A percentile compares a stretch with the other conserved stretches of the same genome.
These are phyloP conservation scores for Fusarium continuum DNA, from an alignment of 2,329 filamentous ascomycete species.

Conservation along the genomic window DNA sequence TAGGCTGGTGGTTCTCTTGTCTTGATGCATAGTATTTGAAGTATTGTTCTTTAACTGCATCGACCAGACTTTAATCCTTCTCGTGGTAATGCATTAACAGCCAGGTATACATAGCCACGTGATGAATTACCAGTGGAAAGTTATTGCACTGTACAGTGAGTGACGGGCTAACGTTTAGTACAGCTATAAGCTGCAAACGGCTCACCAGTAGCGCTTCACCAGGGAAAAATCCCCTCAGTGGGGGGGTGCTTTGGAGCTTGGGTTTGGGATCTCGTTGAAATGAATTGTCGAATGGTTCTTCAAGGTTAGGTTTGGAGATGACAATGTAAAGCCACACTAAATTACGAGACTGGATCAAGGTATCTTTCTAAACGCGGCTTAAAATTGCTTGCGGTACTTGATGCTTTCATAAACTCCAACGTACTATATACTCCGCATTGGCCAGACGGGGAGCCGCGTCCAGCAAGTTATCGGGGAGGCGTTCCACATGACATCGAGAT, in stretches of 20 bases:
- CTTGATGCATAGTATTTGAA: neutral
- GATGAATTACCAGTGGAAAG: neutral
- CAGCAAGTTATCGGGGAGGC: neutral
- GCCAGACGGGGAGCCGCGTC: neutral
- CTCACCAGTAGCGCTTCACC: neutral
- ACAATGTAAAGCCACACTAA: neutral
- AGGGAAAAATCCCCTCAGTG: neutral
- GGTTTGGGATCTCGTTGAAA: neutral
- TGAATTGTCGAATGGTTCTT: neutral
- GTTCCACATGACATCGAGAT: conserved; percentile 5
- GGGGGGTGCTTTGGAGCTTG: neutral
- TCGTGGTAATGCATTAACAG: neutral
- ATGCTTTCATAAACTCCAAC: no score
- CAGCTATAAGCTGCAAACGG: neutral
- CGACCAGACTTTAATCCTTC: neutral
- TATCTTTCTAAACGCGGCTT: no score
- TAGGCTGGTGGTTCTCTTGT: neutral
- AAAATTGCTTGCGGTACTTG: neutral
- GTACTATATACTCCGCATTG: neutral
- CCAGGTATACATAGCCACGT: conserved; percentile 5
- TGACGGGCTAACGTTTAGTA: neutral
- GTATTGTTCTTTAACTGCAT: neutral
- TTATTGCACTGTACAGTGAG: neutral
- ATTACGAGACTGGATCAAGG: neutral
- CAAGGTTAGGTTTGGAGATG: neutral